Base-by-base conservation (phyloP, 2,329 filamentous ascomycete genomes). In the Huntiella abstrusa region DNA sequence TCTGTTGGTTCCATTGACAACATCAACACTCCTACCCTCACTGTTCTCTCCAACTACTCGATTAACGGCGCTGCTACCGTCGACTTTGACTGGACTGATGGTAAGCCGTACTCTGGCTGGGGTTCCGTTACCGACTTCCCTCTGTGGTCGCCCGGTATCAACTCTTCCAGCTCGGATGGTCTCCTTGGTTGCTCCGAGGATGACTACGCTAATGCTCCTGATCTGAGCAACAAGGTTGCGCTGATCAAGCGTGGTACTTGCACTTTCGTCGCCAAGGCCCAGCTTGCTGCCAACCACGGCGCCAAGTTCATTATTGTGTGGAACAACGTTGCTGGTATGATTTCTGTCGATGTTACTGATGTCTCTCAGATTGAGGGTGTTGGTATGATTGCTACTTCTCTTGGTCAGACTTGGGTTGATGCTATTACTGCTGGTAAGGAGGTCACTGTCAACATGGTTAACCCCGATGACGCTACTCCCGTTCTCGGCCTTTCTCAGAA, bases 261-360 rank as follows among this genome's bases (percentile, higher is more conserved):
- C 56, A 64, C 64, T 0, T 77, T 76, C 49, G 60, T 62, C 2
- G 53, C 64, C 10, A 78, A 80, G 60, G 66, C 66, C 2, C 54
- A 60, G 36, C 71, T 74, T 49, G 69, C 70, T 4, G 67, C 61
- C 2, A 64, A 62, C 5, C 64, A 64, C 42, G 76, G 76, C 8
- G 76, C 73, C 43, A 67, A 70, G 54, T 76, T 77, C 52, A 58
- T 80, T 46, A 58, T 80, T 52, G 62, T 76, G 53, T 80, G 78
- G 59, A 78, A 78, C 63, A 73, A 71, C 51, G 58, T 57, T 4
- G 51, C 53, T 5, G 62, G 59, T 11, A 59, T 64, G 2, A 51
- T 55, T 4, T 51, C 54, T 5, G 60, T 63, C 8, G 57, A 63
- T 34, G 58, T 62, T 3, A 51, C 54, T 0, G 28, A 39, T 1